These are phyloP conservation scores for Xylaria sp. DNA, from an alignment of 2,329 filamentous ascomycete species.

Conservation along the genomic window DNA sequence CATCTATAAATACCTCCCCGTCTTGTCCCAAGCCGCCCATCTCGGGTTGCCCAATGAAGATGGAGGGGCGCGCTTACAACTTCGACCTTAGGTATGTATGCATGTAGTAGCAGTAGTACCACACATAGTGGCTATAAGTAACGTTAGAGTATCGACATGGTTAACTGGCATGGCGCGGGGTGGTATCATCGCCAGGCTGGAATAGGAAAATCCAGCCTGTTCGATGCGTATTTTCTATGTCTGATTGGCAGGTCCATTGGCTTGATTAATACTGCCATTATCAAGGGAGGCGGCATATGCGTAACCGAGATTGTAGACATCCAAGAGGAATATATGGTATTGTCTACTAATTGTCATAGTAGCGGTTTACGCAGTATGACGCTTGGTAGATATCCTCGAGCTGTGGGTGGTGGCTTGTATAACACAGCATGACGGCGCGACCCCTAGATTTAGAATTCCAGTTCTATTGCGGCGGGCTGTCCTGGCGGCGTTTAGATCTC, in stretches of 20 bases:
- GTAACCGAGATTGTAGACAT: constrained; percentile 25
- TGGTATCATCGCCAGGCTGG: constrained; percentile 29
- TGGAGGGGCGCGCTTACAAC: constrained; percentile 39
- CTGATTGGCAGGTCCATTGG: constrained; percentile 11
- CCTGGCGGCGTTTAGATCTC: not conserved
- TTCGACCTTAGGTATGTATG: constrained; percentile 27
- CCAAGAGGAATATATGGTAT: not conserved
- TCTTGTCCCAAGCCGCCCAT: constrained; percentile 1
- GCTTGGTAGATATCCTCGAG: not conserved
- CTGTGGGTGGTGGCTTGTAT: not conserved
- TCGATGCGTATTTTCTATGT: constrained; percentile 2
- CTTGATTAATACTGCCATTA: not conserved
- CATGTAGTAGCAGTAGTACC: not conserved
- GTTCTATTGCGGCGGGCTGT: not conserved
- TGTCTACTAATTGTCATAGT: not conserved
- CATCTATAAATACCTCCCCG: constrained; percentile 30
- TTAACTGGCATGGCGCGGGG: constrained; percentile 27
- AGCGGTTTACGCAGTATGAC: no score
- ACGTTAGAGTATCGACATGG: not conserved
- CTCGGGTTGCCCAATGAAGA: constrained; percentile 45
- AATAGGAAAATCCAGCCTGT: constrained; percentile 29
- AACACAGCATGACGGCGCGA: not conserved
- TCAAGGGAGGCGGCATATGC: constrained; percentile 9
- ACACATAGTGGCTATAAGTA: constrained; percentile 6
- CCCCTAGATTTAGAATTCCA: constrained; percentile 9